Evolutionary conservation across 139 green algal genomes (phyloP).

Genomic region (Protoeuglena noctilucae): DNA sequence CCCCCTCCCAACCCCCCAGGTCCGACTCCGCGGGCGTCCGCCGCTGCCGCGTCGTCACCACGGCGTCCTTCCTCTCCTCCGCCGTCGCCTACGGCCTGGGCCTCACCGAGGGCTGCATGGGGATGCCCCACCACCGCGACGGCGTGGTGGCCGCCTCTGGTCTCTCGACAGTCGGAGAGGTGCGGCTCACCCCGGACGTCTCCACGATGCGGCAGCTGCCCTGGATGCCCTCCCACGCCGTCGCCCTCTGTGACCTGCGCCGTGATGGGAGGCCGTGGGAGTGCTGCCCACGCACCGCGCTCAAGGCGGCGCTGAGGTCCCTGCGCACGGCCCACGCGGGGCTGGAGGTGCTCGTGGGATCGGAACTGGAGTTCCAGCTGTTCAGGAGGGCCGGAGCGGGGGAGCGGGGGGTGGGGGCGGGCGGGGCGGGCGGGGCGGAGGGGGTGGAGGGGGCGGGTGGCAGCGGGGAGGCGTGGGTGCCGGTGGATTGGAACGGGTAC

Average conservation of each 20-base stretch:
- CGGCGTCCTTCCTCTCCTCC: no score
- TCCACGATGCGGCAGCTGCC: slow-evolving; percentile 2
- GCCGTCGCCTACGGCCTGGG: no score
- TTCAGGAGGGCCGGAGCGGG: slow-evolving; percentile 10
- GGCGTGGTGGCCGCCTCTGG: slow-evolving; percentile 6
- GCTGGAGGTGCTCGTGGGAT: slow-evolving; percentile 16
- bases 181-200: slow-evolving; percentile 18
- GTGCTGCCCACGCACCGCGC: slow-evolving; percentile 23
- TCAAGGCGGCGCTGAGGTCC: slow-evolving; percentile 11
- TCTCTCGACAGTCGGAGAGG: slow-evolving; percentile 17
- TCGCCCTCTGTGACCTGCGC: background rate
- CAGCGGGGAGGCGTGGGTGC: no score
- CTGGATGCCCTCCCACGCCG: slow-evolving; percentile 15
- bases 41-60: no score
- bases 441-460: no score
- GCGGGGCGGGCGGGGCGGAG: no score
- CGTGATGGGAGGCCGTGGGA: slow-evolving; percentile 9
- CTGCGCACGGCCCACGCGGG: slow-evolving; percentile 1
- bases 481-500: no score
- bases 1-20: no score
- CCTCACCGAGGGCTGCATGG: slow-evolving; percentile 20
- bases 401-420: no score
- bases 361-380: slow-evolving; percentile 38
- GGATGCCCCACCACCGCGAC: slow-evolving; percentile 16
- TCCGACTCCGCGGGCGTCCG: no score